Evolutionary conservation across 2,329 filamentous ascomycete species (phyloP), one percentile per base, ranked within the genome.

Genomic region (Diplodia mutila): DNA sequence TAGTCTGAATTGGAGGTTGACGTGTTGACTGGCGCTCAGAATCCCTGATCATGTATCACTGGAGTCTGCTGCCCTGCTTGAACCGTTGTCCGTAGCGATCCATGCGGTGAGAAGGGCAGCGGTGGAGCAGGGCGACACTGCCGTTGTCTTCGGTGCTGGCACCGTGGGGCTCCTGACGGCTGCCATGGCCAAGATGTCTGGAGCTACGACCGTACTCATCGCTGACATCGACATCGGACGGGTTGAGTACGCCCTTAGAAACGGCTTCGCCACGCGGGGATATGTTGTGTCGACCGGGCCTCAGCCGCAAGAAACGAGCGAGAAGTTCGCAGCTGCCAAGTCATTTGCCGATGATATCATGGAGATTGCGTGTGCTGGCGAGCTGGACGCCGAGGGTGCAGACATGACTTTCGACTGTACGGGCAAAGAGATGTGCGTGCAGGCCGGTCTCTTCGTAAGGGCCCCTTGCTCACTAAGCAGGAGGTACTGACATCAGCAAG

Each of bases 91-190:
- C 55, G 93, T 97, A 32, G 93, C 90, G 16, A 93, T 97, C 37
- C 93, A 97, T 81, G 92, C 95, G 72, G 89, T 89, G 69, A 88
- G 88, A 73, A 91, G 94, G 81, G 92, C 90, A 1, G 80, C 80
- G 29, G 84, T 97, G 70, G 84, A 85, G 70, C 91, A 92, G 1
- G 92, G 92, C 9, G 87, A 93, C 75, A 88, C 86, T 7, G 91
- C 93, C 18, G 89, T 96, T 3, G 89, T 97, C 25, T 94, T 96
- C 83, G 93, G 93, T 54, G 92, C 92, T 3, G 93, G 93, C 0
- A 92, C 93, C 2, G 77, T 80, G 65, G 79, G 79, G 12, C 70
- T 80, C 27, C 71, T 80, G 65, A 75, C 75, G 48, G 78, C 78
- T 53, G 78, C 78, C 16, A 80, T 80, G 77, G 78, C 79, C 18